Evolutionary conservation across 371 early-diverging fungal species (phyloP), one percentile per base, ranked within the genome.

Genomic region (Funneliformis caledonium): DNA sequence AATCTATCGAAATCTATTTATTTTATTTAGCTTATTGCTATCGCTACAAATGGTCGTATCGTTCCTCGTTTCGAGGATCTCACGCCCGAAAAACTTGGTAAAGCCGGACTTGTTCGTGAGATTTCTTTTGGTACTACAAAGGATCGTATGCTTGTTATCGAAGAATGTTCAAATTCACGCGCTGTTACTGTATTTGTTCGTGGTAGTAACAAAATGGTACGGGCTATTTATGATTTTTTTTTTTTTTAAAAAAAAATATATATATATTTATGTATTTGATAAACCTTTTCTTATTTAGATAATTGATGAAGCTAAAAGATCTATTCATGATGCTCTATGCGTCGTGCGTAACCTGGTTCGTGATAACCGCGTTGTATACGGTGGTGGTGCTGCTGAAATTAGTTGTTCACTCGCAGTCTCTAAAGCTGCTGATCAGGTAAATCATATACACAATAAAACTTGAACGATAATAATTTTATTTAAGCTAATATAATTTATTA

Each of bases 11-110:
- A 10, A 10, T 47, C 6, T 59, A 43, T 33, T 52, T 26, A 26
- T 2, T 81, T 64, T 52, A 33, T 47, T 11, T 87, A 94, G 89
- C 88, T 98, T 83, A 96, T 99, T 83, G 99, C 99, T 61, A 98
- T 99, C 85, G 99, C 99, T 43, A 99, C 99, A 76, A 97, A 97
- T 82, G 99, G 99, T 81, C 94, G 97, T 72, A 99, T 99, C 84
- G 98, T 99, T 62, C 98, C 99, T 47, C 94, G 99, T 47, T 99
- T 99, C 83, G 99, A 98, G 85, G 99, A 99, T 82, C 90, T 99
- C 50, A 85, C 90, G 56, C 83, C 92, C 37, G 92, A 93, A 47
- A 99, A 99, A 89, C 91, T 99, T 62, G 99, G 99, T 83, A 84
- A 85, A 2, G 99, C 99, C 77, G 98, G 97, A 62, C 82, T 93